Percentiles rank a stretch among this genome's conserved stretches.
Evolutionary conservation across 2,329 filamentous ascomycete species (phyloP).

Genomic region (Epichloe gansuensis): DNA sequence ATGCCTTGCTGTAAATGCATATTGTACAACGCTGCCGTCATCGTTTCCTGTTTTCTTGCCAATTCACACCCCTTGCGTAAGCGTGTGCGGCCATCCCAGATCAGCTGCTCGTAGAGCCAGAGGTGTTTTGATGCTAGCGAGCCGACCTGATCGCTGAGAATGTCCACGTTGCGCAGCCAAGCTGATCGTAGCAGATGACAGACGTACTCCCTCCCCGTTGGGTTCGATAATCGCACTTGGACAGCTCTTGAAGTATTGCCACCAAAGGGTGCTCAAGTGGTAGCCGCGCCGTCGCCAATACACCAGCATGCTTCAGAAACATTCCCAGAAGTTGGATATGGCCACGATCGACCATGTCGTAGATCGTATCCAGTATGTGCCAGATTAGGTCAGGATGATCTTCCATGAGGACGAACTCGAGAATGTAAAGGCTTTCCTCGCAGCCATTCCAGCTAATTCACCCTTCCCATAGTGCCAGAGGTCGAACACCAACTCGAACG

Average conservation of each 20-base stretch:
- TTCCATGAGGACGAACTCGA: constrained; percentile 24
- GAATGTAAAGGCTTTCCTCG: constrained; percentile 21
- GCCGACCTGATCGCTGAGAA: constrained; percentile 20
- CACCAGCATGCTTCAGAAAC: constrained; percentile 21
- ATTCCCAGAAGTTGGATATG: constrained; percentile 23
- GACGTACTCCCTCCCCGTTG: constrained; percentile 19
- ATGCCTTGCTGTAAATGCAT: constrained; percentile 11
- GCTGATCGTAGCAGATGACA: constrained; percentile 23
- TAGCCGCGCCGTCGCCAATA: constrained; percentile 17
- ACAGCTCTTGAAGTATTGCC: constrained; percentile 20
- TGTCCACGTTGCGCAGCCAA: constrained; percentile 25
- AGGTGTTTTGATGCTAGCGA: constrained; percentile 18
- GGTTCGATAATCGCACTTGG: constrained; percentile 19
- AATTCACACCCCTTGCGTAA: constrained; percentile 21
- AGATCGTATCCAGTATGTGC: constrained; percentile 27
- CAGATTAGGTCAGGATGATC: constrained; percentile 26
- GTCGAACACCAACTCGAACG: constrained; percentile 26
- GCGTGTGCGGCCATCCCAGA: constrained; percentile 25
- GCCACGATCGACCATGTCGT: constrained; percentile 24
- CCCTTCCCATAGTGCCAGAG: constrained; percentile 24
- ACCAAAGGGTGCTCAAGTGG: constrained; percentile 22
- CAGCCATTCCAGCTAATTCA: constrained; percentile 24
- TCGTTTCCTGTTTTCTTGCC: constrained; percentile 15
- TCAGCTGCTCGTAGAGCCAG: constrained; percentile 27
- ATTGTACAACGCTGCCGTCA: constrained; percentile 19